Evolutionary conservation across 139 green algal species (phyloP), one percentile per base, ranked within the genome.

Genomic region (Trebouxia sp.): DNA sequence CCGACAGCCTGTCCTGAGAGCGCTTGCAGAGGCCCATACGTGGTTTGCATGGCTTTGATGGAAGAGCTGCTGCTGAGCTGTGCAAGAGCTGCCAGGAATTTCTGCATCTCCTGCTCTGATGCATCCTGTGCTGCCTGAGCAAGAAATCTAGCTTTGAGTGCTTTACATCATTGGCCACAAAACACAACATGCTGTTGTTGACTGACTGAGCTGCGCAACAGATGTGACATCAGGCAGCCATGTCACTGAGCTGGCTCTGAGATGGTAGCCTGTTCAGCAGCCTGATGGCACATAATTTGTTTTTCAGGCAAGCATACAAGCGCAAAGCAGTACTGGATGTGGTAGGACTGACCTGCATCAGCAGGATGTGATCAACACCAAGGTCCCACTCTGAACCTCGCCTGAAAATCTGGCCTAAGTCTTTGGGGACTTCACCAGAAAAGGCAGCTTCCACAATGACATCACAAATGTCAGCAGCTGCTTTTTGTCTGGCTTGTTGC

Each of bases 401-500:
- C 32, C 77, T 75, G 77, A 82, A 82, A 10, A 82, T 75, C n/a
- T 24, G 17, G 24, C 76, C 41, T 22, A 81, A 37, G 22, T 81
- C 76, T 37, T 32, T n/a, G n/a, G 76, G 35, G 6, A 81, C 76
- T 50, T 0, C 35, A 22, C 76, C 37, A 6, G 28, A 37, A 24
- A 81, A 26, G 15, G 30, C 11, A 2, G 38, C 24, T 22, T 72
- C 50, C n/a, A 30, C 43, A 42, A 65, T 50, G 53, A n/a, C 30
- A 7, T 51, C 35, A 32, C 53, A 72, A 15, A 9, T 15, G 6
- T 1, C 50, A 20, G 15, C 24, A 17, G 24, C 30, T 8, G 65
- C 76, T 30, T n/a, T 28, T n/a, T 30, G 47, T 20, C 32, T 42
- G 7, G 24, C 35, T 72, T 65, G 35, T 37, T 72, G 50, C 24